phyloP scores from a whole-genome alignment of 2,329 filamentous ascomycete species.

The Aspergillus persii region DNA sequence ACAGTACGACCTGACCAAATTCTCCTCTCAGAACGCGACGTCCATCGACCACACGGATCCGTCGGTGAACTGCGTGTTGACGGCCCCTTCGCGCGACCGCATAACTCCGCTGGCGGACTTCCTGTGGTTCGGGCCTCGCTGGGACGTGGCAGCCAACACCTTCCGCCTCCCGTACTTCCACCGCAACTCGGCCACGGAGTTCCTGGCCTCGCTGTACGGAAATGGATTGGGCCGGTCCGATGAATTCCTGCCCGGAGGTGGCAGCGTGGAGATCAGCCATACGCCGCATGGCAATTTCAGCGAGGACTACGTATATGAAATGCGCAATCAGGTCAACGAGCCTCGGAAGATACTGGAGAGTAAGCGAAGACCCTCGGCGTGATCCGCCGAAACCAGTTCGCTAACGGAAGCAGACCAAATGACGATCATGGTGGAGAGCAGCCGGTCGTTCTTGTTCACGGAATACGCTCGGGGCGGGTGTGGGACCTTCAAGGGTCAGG shows the following conservation, averaged over 20 bases:
- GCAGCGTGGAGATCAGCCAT: slow-evolving; percentile 27
- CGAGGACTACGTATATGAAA: slow-evolving; percentile 47
- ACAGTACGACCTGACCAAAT: slow-evolving; percentile 39
- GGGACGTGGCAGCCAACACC: slow-evolving; percentile 37
- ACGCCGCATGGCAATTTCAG: slow-evolving; percentile 37
- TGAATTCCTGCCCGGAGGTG: slow-evolving; percentile 28
- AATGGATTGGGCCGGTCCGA: slow-evolving; percentile 27
- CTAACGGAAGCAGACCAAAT: slow-evolving; percentile 24
- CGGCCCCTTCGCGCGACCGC: slow-evolving; percentile 36
- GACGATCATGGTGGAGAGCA: slow-evolving; percentile 32
- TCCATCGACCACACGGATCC: slow-evolving; percentile 43
- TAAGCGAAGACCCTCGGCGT: slow-evolving; percentile 12
- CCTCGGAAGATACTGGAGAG: slow-evolving; percentile 44
- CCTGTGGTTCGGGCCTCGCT: slow-evolving; percentile 34
- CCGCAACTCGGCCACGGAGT: slow-evolving; percentile 40
- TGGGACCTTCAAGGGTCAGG: slow-evolving; percentile 26
- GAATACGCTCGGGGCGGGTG: slow-evolving; percentile 27
- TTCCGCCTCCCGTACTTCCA: slow-evolving; percentile 45
- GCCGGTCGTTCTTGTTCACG: slow-evolving; percentile 28
- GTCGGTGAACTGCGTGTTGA: slow-evolving; percentile 42
- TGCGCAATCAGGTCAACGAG: slow-evolving; percentile 43
- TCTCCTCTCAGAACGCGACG: slow-evolving; percentile 38
- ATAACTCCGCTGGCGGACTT: slow-evolving; percentile 39
- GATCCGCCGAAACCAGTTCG: background rate
- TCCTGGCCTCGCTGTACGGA: slow-evolving; percentile 35